Conservation (phyloP, 352 stramenopile genomes). For the Globisporangium megalacanthum region DNA sequence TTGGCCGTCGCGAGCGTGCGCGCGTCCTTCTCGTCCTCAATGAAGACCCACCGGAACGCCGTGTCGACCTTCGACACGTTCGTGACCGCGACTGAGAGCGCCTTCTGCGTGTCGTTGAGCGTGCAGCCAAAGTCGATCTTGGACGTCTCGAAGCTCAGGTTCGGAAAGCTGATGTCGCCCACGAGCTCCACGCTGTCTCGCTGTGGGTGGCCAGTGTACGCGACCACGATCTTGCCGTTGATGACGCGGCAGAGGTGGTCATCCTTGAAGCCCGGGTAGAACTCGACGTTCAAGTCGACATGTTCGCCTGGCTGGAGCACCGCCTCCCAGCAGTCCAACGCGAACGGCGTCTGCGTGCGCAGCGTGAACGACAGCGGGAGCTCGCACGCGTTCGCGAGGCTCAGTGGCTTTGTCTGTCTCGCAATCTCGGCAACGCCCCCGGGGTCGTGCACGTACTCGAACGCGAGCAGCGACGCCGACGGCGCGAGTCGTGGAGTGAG, state of each 20-base stretch:
- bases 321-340: constrained; percentile 89
- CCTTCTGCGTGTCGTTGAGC: constrained; percentile 94
- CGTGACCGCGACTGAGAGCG: constrained; percentile 75
- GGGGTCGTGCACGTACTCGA: constrained; percentile 85
- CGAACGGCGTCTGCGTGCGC: constrained; percentile 88
- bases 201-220: constrained; percentile 88
- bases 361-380: constrained; percentile 90
- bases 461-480: constrained; percentile 67
- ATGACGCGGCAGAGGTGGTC: constrained; percentile 87
- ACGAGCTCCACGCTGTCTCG: constrained; percentile 85
- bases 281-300: constrained; percentile 85
- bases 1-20: constrained; percentile 47
- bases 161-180: constrained; percentile 93
- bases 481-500: constrained; percentile 84
- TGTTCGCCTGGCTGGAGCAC: constrained; percentile 75
- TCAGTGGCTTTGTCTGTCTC: constrained; percentile 68
- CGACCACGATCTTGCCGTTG: constrained; percentile 77
- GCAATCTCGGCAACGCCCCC: constrained; percentile 41
- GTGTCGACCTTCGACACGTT: constrained; percentile 91
- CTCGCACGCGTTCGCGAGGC: constrained; percentile 82
- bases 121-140: constrained; percentile 93
- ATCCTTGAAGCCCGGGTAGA: constrained; percentile 91
- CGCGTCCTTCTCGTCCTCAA: constrained; percentile 87
- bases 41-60: constrained; percentile 91
- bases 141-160: constrained; percentile 88